phyloP scores from a whole-genome alignment of 345 rosid species.

The Murraya paniculata region DNA sequence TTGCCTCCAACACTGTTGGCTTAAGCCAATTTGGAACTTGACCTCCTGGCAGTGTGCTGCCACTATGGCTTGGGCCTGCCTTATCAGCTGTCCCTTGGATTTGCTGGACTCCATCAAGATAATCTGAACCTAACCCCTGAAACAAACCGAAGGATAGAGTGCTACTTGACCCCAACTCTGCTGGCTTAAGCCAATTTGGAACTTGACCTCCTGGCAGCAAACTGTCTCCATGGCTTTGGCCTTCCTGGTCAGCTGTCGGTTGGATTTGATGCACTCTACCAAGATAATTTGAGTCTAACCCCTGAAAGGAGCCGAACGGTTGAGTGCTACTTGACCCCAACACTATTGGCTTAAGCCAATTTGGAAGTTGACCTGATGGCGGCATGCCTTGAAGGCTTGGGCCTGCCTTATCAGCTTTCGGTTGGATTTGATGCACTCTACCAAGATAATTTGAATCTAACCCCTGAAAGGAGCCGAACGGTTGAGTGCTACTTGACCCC shows the following conservation, averaged over 20 bases:
- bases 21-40: slow-evolving; percentile 7
- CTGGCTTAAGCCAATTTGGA: slow-evolving; percentile 9
- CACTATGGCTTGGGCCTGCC: not conserved
- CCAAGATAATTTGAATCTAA: slow-evolving; percentile 1
- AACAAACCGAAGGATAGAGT: not conserved
- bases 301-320: not conserved
- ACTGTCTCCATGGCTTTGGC: not conserved
- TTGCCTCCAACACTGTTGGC: not conserved
- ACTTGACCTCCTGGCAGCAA: not conserved
- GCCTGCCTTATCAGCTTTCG: not conserved
- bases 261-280: slow-evolving; percentile 3
- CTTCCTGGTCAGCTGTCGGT: not conserved
- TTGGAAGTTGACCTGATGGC: not conserved
- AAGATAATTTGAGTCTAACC: not conserved
- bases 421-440: slow-evolving; percentile 1
- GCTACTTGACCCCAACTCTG: not conserved
- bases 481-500: not conserved
- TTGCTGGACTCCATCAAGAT: slow-evolving; percentile 5
- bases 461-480: not conserved
- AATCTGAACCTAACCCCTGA: not conserved
- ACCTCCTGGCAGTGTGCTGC: not conserved
- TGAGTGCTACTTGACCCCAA: not conserved
- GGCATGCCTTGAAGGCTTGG: not conserved
- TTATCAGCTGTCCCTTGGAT: not conserved
- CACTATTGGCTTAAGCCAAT: not conserved